Percentiles rank a stretch among this genome's conserved stretches.
phyloP scores from a whole-genome alignment of 2,329 filamentous ascomycete genomes.

The Hypoxylon sp. region DNA sequence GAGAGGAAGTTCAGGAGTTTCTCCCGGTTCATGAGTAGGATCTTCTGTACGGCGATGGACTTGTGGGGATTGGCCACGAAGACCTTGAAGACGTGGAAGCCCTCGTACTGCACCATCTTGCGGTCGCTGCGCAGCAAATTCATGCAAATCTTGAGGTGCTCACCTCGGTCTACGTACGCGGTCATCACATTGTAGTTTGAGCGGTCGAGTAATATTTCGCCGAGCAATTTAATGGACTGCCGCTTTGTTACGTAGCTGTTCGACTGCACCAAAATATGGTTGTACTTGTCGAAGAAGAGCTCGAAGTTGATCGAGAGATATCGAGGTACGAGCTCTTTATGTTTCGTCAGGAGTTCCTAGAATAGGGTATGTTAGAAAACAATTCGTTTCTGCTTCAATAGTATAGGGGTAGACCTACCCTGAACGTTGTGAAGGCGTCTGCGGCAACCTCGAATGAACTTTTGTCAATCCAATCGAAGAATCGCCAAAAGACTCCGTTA shows the following conservation, averaged over 20 bases:
- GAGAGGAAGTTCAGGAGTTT: conserved; percentile 90
- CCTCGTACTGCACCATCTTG: conserved; percentile 99
- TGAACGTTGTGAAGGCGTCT: conserved; percentile 97
- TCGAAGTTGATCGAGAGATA: conserved; percentile 94
- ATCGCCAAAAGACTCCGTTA: conserved; percentile 92
- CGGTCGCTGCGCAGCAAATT: conserved; percentile 94
- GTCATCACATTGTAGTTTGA: conserved; percentile 99
- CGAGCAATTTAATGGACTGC: conserved; percentile 96
- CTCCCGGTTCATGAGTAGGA: conserved; percentile 95
- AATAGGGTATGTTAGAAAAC: conserved; percentile 34
- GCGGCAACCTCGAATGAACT: conserved; percentile 97
- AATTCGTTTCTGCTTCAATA: neutral
- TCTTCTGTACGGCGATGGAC: conserved; percentile 94
- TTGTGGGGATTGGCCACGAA: conserved; percentile 99
- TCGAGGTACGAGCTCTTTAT: conserved; percentile 90
- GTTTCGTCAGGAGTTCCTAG: conserved; percentile 92
- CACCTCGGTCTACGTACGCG: conserved; percentile 92
- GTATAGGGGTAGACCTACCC: conserved; percentile 68
- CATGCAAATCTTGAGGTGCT: conserved; percentile 99
- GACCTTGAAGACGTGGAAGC: conserved; percentile 99
- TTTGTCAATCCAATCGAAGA: conserved; percentile 97
- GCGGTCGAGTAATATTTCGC: conserved; percentile 92
- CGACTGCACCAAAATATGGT: conserved; percentile 87
- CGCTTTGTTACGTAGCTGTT: conserved; percentile 98
- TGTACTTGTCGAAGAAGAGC: conserved; percentile 92